These are phyloP conservation scores for Fusarium coicis DNA, from an alignment of 2,329 filamentous ascomycete genomes.

Conservation along the genomic window DNA sequence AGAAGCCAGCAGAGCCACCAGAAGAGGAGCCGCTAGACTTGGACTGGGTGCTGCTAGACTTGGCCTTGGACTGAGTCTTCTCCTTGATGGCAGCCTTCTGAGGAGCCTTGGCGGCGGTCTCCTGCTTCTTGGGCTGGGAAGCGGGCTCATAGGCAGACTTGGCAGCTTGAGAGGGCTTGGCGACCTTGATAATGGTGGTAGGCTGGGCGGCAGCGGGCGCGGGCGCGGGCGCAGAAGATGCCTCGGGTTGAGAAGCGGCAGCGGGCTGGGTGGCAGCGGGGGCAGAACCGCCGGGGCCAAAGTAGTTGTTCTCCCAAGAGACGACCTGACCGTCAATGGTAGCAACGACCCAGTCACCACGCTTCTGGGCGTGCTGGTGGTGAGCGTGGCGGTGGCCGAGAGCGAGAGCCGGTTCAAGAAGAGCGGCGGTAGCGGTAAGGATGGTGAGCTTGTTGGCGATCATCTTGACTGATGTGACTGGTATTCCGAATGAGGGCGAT, in stretches of 20 bases:
- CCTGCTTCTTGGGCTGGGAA: slow-evolving; percentile 1
- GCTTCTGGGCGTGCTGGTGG: slow-evolving; percentile 46
- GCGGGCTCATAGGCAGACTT: slow-evolving; percentile 15
- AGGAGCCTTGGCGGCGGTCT: background rate
- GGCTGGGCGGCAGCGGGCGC: slow-evolving; percentile 18
- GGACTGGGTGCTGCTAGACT: slow-evolving; percentile 11
- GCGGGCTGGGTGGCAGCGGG: slow-evolving; percentile 36
- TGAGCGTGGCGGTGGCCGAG: slow-evolving; percentile 56
- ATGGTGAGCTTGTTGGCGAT: slow-evolving; percentile 55
- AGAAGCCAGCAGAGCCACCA: slow-evolving; percentile 37
- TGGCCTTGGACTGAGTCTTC: slow-evolving; percentile 4
- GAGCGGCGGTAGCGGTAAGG: slow-evolving; percentile 56
- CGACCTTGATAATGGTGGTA: slow-evolving; percentile 42
- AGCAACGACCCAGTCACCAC: slow-evolving; percentile 52
- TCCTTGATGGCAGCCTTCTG: slow-evolving; percentile 19
- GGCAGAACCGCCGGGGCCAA: slow-evolving; percentile 45
- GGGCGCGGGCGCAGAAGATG: slow-evolving; percentile 13
- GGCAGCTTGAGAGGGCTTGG: slow-evolving; percentile 37
- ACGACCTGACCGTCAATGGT: slow-evolving; percentile 47
- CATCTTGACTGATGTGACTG: slow-evolving; percentile 50
- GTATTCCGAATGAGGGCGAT: background rate
- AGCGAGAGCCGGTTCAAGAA: slow-evolving; percentile 57
- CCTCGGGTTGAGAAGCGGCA: slow-evolving; percentile 17
- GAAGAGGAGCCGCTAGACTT: slow-evolving; percentile 8
- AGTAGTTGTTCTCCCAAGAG: slow-evolving; percentile 53